These are phyloP conservation scores for Myxozyma sirexii DNA, from an alignment of 805 yeast species.

Conservation along the genomic window DNA sequence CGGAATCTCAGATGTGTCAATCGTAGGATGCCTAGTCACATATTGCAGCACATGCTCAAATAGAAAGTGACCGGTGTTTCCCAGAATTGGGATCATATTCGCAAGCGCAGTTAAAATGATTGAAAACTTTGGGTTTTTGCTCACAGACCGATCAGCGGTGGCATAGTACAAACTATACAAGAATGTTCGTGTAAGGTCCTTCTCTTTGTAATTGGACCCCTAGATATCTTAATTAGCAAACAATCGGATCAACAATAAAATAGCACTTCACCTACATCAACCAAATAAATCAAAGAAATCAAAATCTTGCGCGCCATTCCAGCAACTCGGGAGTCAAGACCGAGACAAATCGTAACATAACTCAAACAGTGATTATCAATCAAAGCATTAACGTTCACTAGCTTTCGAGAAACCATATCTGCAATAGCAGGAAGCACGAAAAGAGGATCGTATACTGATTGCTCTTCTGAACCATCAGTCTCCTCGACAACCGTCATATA, in stretches of 20 bases:
- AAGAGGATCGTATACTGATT: conserved; percentile 27
- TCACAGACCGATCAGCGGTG: background rate
- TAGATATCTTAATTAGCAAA: conserved; percentile 35
- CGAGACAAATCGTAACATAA: conserved; percentile 48
- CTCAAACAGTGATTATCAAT: conserved; percentile 61
- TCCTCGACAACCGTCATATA: background rate
- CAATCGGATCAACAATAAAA: background rate
- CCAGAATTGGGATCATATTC: conserved; percentile 57
- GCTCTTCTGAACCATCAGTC: background rate
- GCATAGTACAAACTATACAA: conserved; percentile 43
- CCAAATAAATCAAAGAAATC: background rate
- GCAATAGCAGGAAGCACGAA: conserved; percentile 20
- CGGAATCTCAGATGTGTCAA: conserved; percentile 13
- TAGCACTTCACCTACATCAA: conserved; percentile 20
- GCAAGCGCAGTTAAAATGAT: conserved; percentile 49
- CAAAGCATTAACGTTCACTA: conserved; percentile 56
- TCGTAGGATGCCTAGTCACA: conserved; percentile 5
- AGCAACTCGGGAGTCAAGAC: background rate
- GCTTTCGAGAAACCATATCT: conserved; percentile 29
- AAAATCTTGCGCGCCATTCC: conserved; percentile 9
- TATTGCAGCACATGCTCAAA: conserved; percentile 59
- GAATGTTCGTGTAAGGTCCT: conserved; percentile 56
- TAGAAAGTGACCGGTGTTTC: conserved; percentile 71
- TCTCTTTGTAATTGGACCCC: conserved; percentile 56
- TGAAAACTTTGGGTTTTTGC: background rate